Evolutionary conservation across 768 basidiomycete genomes (phyloP).

Genomic region (Mycena olivaceomarginata): DNA sequence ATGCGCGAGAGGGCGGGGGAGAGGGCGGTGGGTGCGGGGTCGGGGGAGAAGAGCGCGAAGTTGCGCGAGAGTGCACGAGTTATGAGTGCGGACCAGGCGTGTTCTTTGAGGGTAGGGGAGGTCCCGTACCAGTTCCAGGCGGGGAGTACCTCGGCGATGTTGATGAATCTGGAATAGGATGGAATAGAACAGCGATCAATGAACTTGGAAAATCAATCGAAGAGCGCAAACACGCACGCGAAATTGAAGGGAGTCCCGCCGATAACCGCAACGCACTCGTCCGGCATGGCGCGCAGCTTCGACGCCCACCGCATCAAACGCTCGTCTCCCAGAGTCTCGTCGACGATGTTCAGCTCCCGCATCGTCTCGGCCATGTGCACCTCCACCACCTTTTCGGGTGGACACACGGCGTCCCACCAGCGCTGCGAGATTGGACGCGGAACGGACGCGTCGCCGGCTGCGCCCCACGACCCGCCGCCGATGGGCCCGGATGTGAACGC

Average conservation of each 20-base stretch:
- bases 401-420: slow-evolving; percentile 37
- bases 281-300: slow-evolving; percentile 33
- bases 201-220: background rate
- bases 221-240: slow-evolving; percentile 13
- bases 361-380: slow-evolving; percentile 2
- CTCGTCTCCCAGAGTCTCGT: slow-evolving; percentile 24
- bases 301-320: slow-evolving; percentile 23
- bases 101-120: slow-evolving; percentile 32
- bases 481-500: slow-evolving; percentile 40
- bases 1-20: background rate
- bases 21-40: background rate
- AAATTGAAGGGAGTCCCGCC: slow-evolving; percentile 36
- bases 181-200: too few species aligned
- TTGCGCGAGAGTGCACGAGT: slow-evolving; percentile 39
- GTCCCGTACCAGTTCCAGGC: slow-evolving; percentile 29
- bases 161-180: slow-evolving; percentile 22
- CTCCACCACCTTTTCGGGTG: slow-evolving; percentile 11
- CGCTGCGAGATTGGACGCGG: slow-evolving; percentile 23
- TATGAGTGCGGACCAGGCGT: slow-evolving; percentile 37
- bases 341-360: slow-evolving; percentile 13
- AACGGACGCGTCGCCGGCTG: background rate
- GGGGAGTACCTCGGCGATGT: background rate
- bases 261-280: slow-evolving; percentile 26
- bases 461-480: slow-evolving; percentile 35
- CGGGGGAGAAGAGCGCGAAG: slow-evolving; percentile 30